These are phyloP conservation scores for Aureobasidium vineae DNA, from an alignment of 2,329 filamentous ascomycete genomes.

Conservation along the genomic window DNA sequence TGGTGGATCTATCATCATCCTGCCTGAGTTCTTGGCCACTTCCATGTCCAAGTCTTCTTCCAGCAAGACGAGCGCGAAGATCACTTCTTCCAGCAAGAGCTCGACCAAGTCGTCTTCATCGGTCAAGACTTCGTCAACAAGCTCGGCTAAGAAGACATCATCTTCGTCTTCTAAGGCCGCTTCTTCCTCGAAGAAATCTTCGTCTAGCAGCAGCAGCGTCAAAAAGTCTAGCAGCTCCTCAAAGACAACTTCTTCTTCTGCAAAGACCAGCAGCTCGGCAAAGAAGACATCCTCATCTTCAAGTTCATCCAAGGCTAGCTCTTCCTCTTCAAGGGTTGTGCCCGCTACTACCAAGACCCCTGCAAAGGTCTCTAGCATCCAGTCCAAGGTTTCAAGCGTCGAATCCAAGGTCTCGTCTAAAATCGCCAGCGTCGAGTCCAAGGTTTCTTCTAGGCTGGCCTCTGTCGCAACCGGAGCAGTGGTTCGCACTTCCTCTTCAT, in stretches of 20 bases:
- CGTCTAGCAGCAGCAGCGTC: not conserved
- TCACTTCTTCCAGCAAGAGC: not conserved
- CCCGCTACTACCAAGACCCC: not conserved
- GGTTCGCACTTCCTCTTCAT: slow-evolving; percentile 5
- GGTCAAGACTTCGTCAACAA: not conserved
- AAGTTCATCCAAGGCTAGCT: not conserved
- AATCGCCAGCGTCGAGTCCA: slow-evolving; percentile 7
- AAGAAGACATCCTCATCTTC: slow-evolving; percentile 9
- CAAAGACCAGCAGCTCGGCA: not conserved
- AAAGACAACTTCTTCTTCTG: not conserved
- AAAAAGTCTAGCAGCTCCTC: slow-evolving; percentile 10
- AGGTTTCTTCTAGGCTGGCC: slow-evolving; percentile 6
- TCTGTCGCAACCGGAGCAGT: not conserved
- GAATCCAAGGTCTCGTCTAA: slow-evolving; percentile 10
- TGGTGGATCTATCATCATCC: not conserved
- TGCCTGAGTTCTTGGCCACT: slow-evolving; percentile 18
- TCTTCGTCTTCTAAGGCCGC: not conserved
- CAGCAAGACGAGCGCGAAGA: not conserved
- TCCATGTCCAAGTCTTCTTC: not conserved
- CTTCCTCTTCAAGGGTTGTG: not conserved
- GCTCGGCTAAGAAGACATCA: slow-evolving; percentile 18
- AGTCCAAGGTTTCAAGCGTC: slow-evolving; percentile 15
- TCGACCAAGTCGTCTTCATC: slow-evolving; percentile 11
- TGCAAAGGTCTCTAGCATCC: slow-evolving; percentile 11
- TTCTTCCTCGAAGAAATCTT: not conserved